phyloP scores from a whole-genome alignment of 2,329 filamentous ascomycete species.

The Penicillium sp. region DNA sequence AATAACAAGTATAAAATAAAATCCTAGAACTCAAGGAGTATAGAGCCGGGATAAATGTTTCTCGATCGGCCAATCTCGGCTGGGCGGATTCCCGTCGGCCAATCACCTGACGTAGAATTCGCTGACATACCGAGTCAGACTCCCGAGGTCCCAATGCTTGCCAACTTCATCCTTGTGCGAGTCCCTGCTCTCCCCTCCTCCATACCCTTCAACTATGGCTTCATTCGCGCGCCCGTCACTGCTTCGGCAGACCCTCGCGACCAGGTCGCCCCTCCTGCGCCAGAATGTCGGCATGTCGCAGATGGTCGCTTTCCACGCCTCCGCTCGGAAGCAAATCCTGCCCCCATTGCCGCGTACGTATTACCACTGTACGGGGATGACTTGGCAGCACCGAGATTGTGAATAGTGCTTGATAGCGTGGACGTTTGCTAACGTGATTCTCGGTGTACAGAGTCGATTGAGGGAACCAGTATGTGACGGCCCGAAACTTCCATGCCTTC shows the following conservation, averaged over 20 bases:
- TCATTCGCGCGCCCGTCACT: conserved; percentile 41
- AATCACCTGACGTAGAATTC: conserved; percentile 37
- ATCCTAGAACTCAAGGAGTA: neutral
- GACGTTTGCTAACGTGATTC: conserved; percentile 44
- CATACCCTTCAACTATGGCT: conserved; percentile 34
- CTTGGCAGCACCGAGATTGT: neutral
- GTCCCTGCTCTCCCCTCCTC: conserved; percentile 15
- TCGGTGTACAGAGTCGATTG: conserved; percentile 61
- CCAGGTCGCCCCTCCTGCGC: conserved; percentile 35
- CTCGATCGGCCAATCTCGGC: conserved; percentile 39
- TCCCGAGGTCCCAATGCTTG: conserved; percentile 37
- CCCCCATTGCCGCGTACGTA: conserved; percentile 80
- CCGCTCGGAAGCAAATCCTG: conserved; percentile 70
- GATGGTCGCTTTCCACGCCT: conserved; percentile 83
- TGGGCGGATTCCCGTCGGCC: conserved; percentile 33
- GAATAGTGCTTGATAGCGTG: neutral
- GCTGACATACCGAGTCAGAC: conserved; percentile 41
- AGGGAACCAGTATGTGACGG: conserved; percentile 65
- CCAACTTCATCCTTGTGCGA: conserved; percentile 32
- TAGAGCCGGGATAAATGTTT: conserved; percentile 16
- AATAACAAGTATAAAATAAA: no score
- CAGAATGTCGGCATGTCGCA: conserved; percentile 45
- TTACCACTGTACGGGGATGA: neutral
- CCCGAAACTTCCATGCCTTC: conserved; percentile 3
- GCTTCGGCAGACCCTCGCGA: conserved; percentile 38